Evolutionary conservation across 495 filamentous ascomycete species (phyloP), one percentile per base, ranked within the genome.

Genomic region (Aspergillus steynii): DNA sequence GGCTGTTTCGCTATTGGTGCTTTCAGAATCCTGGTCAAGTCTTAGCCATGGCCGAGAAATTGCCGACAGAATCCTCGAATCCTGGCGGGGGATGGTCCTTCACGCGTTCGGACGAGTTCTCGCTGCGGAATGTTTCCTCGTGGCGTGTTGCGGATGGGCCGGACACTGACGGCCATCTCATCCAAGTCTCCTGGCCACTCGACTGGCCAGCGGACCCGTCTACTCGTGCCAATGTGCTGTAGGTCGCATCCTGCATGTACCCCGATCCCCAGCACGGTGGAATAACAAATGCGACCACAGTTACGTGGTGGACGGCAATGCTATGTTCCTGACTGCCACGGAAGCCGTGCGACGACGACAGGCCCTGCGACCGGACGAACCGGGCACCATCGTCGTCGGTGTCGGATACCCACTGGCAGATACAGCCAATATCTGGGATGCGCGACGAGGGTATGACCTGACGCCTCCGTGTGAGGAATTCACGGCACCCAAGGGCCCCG

Each of bases 221-320:
- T 29, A 54, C n/a, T 28, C 29, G 14, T 1, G 63, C 63, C 15
- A 67, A 70, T 37, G 58, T 51, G 9, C 54, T 70, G 67, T 69
- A 65, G 14, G 55, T 47, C 10, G 1, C 25, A 49, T 29, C 55
- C 15, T 48, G 42, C 14, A 32, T 29, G 37, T 9, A 29, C 28
- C 20, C 5, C 28, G 25, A 27, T 3, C 5, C 12, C 4, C 7
- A 32, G 5, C 49, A 8, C 15, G 20, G 49, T 50, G 15, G 20
- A 26, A 15, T 50, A 32, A 50, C 20, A 29, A 28, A 61, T 12
- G n/a, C 26, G 1, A 8, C 25, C 31, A 3, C 37, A 70, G 68
- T 20, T 70, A 67, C 31, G 32, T 65, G 4, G 65, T 70, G 2
- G 68, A 70, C 49, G 68, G 68, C 9, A 70, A 70, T 46, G 68